Conservation (phyloP, 2,329 filamentous ascomycete species). For the Didymosphaeria variabile region DNA sequence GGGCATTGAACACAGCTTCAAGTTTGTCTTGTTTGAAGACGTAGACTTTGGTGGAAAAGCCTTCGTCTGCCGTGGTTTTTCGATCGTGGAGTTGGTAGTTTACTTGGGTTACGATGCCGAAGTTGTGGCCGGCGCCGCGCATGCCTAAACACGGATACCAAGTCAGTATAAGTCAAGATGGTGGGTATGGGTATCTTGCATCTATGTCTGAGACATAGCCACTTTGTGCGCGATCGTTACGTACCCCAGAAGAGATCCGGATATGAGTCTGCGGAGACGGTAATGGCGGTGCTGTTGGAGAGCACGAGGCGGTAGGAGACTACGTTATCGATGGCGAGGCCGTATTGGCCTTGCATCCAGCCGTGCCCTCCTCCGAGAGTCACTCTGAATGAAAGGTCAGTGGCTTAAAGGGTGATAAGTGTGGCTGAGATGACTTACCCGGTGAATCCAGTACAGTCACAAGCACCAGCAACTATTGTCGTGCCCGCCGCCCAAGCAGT, state of each 20-base stretch:
- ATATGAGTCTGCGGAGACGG: constrained; percentile 42
- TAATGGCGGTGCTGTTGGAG: constrained; percentile 42
- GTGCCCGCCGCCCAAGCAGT: constrained; percentile 41
- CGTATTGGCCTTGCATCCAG: constrained; percentile 60
- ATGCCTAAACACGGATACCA: background rate
- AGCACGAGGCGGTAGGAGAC: constrained; percentile 49
- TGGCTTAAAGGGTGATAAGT: background rate
- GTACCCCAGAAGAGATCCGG: constrained; percentile 49
- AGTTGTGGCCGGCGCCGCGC: constrained; percentile 46
- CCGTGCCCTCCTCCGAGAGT: constrained; percentile 67
- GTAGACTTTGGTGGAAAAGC: constrained; percentile 16
- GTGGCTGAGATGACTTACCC: constrained; percentile 39
- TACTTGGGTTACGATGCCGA: constrained; percentile 41
- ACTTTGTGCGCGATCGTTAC: constrained; percentile 25
- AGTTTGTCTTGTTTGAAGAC: constrained; percentile 30
- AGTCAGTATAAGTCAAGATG: no score
- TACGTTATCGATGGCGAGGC: constrained; percentile 36
- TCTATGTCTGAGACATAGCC: no score
- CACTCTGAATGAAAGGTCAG: constrained; percentile 32
- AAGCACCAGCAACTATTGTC: constrained; percentile 17
- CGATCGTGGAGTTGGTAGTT: constrained; percentile 31
- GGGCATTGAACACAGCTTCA: constrained; percentile 23
- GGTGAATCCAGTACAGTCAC: constrained; percentile 58
- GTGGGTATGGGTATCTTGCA: no score
- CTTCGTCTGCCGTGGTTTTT: constrained; percentile 14